Evolutionary conservation across 495 filamentous ascomycete genomes (phyloP).

Genomic region (Pyronema domesticum): DNA sequence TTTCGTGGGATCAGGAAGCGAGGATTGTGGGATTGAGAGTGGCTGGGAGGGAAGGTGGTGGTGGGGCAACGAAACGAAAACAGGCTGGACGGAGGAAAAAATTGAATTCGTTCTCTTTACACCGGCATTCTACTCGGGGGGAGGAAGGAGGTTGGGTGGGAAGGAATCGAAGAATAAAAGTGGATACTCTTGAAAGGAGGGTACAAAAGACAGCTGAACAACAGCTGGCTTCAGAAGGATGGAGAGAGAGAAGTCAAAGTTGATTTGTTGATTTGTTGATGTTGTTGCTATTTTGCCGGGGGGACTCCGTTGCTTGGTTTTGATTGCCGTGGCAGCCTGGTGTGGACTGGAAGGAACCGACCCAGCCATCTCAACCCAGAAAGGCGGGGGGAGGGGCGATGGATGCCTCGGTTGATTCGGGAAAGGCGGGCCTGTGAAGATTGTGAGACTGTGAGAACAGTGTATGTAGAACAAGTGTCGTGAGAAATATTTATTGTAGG

Average conservation of each 20-base stretch:
- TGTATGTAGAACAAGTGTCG: too few species aligned
- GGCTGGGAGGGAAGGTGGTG: background rate
- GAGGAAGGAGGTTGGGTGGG: background rate
- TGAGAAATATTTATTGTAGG: too few species aligned
- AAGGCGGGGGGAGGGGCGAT: too few species aligned
- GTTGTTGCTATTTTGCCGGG: background rate
- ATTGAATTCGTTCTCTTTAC: background rate
- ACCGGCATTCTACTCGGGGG: background rate
- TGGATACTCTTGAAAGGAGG: too few species aligned
- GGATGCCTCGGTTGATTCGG: too few species aligned
- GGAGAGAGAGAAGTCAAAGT: background rate
- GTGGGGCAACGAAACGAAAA: background rate
- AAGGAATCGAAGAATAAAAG: background rate
- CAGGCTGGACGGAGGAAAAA: background rate
- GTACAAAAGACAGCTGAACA: too few species aligned
- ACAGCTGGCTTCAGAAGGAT: background rate
- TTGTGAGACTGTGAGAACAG: too few species aligned
- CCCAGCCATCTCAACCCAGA: too few species aligned
- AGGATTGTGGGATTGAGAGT: background rate
- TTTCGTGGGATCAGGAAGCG: background rate
- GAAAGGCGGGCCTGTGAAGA: too few species aligned
- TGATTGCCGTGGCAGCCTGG: too few species aligned
- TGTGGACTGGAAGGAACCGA: too few species aligned
- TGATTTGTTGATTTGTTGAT: background rate
- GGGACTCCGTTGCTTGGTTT: too few species aligned